Conservation (phyloP, 176 grass and related monocot species). For the Leersia perrieri region DNA sequence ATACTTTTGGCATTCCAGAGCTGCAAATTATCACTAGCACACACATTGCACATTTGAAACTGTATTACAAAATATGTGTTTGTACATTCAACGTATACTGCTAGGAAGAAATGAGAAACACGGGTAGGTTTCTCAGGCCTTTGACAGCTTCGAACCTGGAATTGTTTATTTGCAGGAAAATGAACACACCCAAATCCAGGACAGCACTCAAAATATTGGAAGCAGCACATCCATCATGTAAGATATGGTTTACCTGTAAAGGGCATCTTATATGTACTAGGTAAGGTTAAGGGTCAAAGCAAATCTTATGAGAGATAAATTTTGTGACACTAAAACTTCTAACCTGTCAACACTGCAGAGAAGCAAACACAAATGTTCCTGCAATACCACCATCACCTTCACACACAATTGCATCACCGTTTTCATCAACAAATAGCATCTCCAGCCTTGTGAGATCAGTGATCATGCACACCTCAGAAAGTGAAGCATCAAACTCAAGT, state of each 20-base stretch:
- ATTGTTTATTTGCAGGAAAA: slow-evolving; percentile 47
- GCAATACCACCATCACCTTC: slow-evolving; percentile 38
- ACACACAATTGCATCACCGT: slow-evolving; percentile 23
- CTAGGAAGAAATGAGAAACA: background rate
- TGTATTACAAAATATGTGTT: background rate
- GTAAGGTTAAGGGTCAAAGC: slow-evolving; percentile 21
- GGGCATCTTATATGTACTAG: slow-evolving; percentile 63
- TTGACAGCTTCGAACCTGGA: slow-evolving; percentile 2
- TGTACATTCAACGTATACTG: background rate
- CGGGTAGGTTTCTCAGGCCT: background rate
- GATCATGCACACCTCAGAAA: slow-evolving; percentile 5
- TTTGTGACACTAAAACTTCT: background rate
- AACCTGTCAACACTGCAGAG: slow-evolving; percentile 46
- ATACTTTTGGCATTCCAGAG: background rate
- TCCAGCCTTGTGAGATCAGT: slow-evolving; percentile 35
- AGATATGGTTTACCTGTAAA: slow-evolving; percentile 89
- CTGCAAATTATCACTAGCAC: background rate
- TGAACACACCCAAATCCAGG: slow-evolving; percentile 60
- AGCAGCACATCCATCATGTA: slow-evolving; percentile 49
- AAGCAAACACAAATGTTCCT: slow-evolving; percentile 35
- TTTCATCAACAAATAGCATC: slow-evolving; percentile 33
- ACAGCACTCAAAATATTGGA: slow-evolving; percentile 58
- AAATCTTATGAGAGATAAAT: background rate
- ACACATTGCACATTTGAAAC: no score
- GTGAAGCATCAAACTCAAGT: slow-evolving; percentile 28